Evolutionary conservation across 2,329 filamentous ascomycete genomes (phyloP).

Genomic region (Colletotrichum sidae): DNA sequence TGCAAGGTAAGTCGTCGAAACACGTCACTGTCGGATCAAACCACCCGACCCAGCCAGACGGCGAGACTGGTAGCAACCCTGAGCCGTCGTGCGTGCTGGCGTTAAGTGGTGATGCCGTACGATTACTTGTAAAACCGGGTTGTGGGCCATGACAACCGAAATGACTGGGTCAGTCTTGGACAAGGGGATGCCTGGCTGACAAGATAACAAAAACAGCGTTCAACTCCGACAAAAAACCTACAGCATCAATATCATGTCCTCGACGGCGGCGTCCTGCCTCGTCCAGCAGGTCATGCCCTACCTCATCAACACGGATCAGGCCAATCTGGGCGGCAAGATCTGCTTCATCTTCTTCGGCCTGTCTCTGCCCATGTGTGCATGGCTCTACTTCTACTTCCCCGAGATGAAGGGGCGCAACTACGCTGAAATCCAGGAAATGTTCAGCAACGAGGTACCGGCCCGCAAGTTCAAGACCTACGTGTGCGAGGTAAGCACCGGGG

Average conservation of each 20-base stretch:
- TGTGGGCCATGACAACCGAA: slow-evolving; percentile 52
- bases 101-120: not conserved
- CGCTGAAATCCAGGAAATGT: slow-evolving; percentile 38
- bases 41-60: slow-evolving; percentile 10
- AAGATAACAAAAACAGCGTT: slow-evolving; percentile 69
- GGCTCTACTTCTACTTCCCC: slow-evolving; percentile 35
- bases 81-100: not conserved
- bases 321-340: slow-evolving; percentile 48
- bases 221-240: slow-evolving; percentile 48
- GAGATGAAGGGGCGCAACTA: slow-evolving; percentile 38
- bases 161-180: slow-evolving; percentile 70
- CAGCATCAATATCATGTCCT: slow-evolving; percentile 47
- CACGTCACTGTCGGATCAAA: not conserved
- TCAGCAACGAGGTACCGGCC: slow-evolving; percentile 30
- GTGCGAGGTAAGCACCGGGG: slow-evolving; percentile 27
- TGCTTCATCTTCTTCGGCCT: slow-evolving; percentile 47
- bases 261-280: slow-evolving; percentile 45
- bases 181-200: slow-evolving; percentile 74
- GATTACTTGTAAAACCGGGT: not conserved
- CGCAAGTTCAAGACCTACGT: slow-evolving; percentile 32
- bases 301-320: slow-evolving; percentile 45
- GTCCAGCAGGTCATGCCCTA: slow-evolving; percentile 46
- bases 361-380: slow-evolving; percentile 43
- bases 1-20: slow-evolving; percentile 37
- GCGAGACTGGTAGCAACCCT: not conserved